Evolutionary conservation across 129 eudicot genomes (phyloP), one percentile per base, ranked within the genome.

Genomic region (Oenanthe sinensis): DNA sequence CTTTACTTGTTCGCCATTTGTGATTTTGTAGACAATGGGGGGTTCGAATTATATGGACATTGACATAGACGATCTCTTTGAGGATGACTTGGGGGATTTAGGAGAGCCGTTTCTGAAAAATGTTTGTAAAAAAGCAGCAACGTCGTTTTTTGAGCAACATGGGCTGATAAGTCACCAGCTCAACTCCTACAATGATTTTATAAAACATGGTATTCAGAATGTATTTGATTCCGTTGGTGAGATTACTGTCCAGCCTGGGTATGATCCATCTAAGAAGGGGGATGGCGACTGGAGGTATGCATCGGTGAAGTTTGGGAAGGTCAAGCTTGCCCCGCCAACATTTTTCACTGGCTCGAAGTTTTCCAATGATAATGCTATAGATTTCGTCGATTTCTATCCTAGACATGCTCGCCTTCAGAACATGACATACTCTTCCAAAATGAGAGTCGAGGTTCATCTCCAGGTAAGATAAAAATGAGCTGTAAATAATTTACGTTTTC

Each of bases 391-490:
- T 2, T 86, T 94, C 80, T 81, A 71, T 33, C 98, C 98, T 9
- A 80, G 92, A 54, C 98, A 94, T 82, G 97, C 98, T 15, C 97
- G 97, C 79, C 93, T 94, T 63, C 98, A 94, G 84, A 90, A 91
- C 80, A 91, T 94, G 91, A 94, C 98, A 10, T 94, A 94, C 84
- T 88, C 98, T 8, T 82, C 98, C 75, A 87, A 88, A 78, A 88
- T 94, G 83, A 88, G 81, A 47, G 94, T 94, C 28, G 80, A 91
- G 46, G 79, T 87, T 55, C 89, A 84, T 33, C 78, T 81, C 75
- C 85, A 94, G 96, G 98, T 94, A 65, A 58, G 22, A 42, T 22
- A 43, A 44, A n/a, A 71, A 71, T 9, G 77, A 73, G 22, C 3
- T 79, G 44, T 39, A 13, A 9, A 52, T 79, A 30, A 30, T 63